Evolutionary conservation across 1,139 yeast genomes (phyloP).

Genomic region (Candida frijolesensis): DNA sequence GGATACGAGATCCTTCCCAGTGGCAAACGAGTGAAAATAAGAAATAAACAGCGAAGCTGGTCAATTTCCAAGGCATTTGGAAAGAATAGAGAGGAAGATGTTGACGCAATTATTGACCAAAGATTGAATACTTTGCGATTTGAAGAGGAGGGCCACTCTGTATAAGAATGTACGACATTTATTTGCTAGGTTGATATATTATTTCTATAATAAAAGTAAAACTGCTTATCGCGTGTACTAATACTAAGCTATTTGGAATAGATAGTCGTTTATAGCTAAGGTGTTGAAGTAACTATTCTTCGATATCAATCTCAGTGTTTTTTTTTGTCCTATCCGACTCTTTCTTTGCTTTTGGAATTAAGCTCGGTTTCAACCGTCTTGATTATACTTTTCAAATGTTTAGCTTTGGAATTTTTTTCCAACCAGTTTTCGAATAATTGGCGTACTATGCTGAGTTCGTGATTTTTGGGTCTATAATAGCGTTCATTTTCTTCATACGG

Average conservation of each 20-base stretch:
- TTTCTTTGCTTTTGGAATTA: conserved; percentile 17
- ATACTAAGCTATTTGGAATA: neutral
- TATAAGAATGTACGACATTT: neutral
- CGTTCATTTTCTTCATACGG: conserved; percentile 36
- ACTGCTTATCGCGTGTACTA: too few species aligned
- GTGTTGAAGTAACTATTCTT: neutral
- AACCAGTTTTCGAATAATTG: conserved; percentile 47
- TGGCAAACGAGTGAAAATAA: conserved; percentile 59
- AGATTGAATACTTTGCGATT: conserved; percentile 40
- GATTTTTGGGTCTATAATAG: conserved; percentile 36
- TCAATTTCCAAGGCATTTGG: conserved; percentile 29
- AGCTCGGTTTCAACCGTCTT: conserved; percentile 26
- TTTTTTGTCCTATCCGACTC: conserved; percentile 1
- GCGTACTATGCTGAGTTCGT: conserved; percentile 36
- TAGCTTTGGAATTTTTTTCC: conserved; percentile 23
- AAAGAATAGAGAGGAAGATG: conserved; percentile 48
- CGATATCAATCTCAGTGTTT: neutral
- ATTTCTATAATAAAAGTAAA: too few species aligned
- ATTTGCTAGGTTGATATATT: too few species aligned
- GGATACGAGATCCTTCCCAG: conserved; percentile 67
- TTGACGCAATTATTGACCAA: conserved; percentile 59
- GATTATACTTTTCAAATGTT: conserved; percentile 21
- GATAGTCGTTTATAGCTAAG: neutral
- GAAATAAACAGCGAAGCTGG: conserved; percentile 24
- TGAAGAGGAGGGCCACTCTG: conserved; percentile 13